Evolutionary conservation across 2,329 filamentous ascomycete genomes (phyloP), one percentile per base, ranked within the genome.

Genomic region (Neonectria faginata): DNA sequence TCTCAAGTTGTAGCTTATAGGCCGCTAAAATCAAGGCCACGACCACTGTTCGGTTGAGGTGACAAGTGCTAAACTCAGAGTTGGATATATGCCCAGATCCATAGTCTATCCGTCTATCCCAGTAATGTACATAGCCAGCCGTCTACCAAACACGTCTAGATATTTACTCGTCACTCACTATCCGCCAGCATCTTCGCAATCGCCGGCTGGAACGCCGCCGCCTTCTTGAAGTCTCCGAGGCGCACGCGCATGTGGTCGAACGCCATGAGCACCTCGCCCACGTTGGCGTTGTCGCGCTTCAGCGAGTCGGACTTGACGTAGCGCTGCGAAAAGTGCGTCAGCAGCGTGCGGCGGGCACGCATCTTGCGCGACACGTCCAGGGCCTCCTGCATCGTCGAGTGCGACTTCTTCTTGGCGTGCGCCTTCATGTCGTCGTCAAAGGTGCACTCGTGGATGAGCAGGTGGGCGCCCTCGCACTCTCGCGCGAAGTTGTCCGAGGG

Each of bases 281-380:
- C 65, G 65, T 64, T 68, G 36, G 88, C 83, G 16, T 55, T 63
- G 7, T 68, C 65, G 22, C 70, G 48, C 22, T 72, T 69, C 60
- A 80, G 65, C 48, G 76, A 75, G 29, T 77, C 76, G 12, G 75
- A 64, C 79, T 95, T 95, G 73, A 93, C 91, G 78, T 99, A 99
- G 8, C 96, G 86, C 81, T 99, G 96, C 60, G 91, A 94, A 80
- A 99, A 99, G 78, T 99, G 96, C 8, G 96, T 99, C 53, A 99
- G 84, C 60, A 99, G 81, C 16, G 96, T 90, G 16, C 92, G 85
- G 68, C 90, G 88, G 0, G 94, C 96, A 29, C 86, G 79, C 96
- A 99, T 99, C 50, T 83, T 80, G 12, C 86, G 84, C 2, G 91
- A 95, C 3, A 98, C 86, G 48, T 83, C 85, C 3, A 99, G 85